Evolutionary conservation across 179 eudicot genomes (phyloP).

Genomic region (Sideroxylon spinosum): DNA sequence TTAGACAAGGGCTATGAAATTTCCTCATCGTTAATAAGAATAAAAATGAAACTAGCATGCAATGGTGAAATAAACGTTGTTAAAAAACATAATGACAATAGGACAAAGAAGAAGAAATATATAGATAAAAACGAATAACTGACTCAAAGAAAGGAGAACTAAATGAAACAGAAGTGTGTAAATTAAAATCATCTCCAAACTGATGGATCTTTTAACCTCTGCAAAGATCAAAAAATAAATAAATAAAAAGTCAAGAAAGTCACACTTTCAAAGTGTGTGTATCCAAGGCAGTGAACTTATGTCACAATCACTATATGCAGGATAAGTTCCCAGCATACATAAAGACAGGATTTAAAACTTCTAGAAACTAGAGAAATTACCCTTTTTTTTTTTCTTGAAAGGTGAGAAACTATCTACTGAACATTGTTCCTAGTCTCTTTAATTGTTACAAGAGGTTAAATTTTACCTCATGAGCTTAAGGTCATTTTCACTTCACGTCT

Average conservation of each 20-base stretch:
- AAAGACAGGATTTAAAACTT: background rate
- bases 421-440: background rate
- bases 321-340: no score
- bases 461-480: no score
- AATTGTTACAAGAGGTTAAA: background rate
- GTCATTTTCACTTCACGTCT: no score
- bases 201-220: no score
- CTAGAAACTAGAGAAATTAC: background rate
- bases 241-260: no score
- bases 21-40: background rate
- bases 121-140: background rate
- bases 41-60: background rate
- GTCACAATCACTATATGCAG: background rate
- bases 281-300: no score
- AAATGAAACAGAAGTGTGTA: background rate
- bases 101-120: background rate
- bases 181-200: background rate
- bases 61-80: background rate
- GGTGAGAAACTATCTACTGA: background rate
- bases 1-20: slow-evolving; percentile 4
- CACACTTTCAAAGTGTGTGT: no score
- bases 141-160: background rate
- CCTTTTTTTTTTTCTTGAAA: no score
- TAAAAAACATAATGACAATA: background rate
- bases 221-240: no score